These are phyloP conservation scores for Suillus clintonianus DNA, from an alignment of 768 basidiomycete genomes.

Conservation along the genomic window DNA sequence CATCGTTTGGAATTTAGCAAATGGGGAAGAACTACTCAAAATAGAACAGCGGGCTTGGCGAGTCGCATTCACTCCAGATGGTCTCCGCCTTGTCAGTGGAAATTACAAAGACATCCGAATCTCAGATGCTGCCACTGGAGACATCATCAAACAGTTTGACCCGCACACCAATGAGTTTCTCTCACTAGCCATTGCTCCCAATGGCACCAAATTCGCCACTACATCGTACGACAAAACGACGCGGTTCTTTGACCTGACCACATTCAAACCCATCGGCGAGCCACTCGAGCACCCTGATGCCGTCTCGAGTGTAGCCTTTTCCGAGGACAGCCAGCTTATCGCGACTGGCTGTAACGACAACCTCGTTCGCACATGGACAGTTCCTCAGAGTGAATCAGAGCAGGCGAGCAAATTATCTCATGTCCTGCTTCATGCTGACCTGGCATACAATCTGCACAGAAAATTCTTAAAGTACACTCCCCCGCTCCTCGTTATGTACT, in stretches of 20 bases:
- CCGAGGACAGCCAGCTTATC: background rate
- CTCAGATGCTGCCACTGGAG: too few relatives aligned
- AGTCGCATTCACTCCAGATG: too few relatives aligned
- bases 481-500: background rate
- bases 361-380: background rate
- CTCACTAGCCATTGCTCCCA: background rate
- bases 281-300: background rate
- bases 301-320: background rate
- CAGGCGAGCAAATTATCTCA: background rate
- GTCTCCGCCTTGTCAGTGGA: too few relatives aligned
- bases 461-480: background rate
- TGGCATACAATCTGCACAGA: background rate
- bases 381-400: background rate
- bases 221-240: background rate
- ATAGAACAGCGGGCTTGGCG: background rate
- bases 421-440: background rate
- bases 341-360: background rate
- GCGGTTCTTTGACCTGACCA: background rate
- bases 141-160: too few relatives aligned
- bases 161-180: background rate
- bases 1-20: background rate
- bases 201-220: background rate
- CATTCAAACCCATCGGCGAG: background rate
- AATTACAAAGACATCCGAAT: rapidly evolving
- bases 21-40: background rate